These are phyloP conservation scores for Beauveria brongniartii DNA, from an alignment of 2,329 filamentous ascomycete species.

Conservation along the genomic window DNA sequence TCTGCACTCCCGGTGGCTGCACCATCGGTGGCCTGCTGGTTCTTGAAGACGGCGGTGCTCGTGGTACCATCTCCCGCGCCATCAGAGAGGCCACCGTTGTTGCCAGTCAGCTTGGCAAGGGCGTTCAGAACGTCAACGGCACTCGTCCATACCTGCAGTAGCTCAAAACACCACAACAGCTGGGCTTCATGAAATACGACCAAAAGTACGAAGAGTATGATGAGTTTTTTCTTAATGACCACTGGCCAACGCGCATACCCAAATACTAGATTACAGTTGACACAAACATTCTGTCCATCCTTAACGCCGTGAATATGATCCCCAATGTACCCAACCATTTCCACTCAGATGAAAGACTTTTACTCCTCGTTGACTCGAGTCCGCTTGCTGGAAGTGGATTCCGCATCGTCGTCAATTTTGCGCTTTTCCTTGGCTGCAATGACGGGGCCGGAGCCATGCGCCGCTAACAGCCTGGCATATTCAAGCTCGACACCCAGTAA, in stretches of 20 bases:
- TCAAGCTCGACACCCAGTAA: conserved; percentile 61
- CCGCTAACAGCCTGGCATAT: conserved; percentile 57
- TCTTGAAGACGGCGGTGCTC: conserved; percentile 63
- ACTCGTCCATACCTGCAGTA: conserved; percentile 16
- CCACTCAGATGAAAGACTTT: neutral
- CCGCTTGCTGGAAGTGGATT: conserved; percentile 34
- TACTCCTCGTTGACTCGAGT: conserved; percentile 30
- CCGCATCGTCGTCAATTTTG: conserved; percentile 29
- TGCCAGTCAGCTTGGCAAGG: conserved; percentile 51
- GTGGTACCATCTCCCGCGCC: conserved; percentile 58
- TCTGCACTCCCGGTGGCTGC: conserved; percentile 70
- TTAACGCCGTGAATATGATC: conserved; percentile 10
- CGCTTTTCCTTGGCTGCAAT: conserved; percentile 36
- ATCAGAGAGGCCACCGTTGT: conserved; percentile 64
- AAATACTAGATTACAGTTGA: conserved; percentile 12
- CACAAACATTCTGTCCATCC: neutral
- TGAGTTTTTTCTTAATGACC: neutral
- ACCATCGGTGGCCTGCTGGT: conserved; percentile 67
- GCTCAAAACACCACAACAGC: conserved; percentile 17
- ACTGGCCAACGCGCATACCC: conserved; percentile 3
- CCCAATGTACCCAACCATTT: neutral
- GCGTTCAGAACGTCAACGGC: conserved; percentile 30
- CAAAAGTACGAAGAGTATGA: neutral
- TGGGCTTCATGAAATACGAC: conserved; percentile 17
- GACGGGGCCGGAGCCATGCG: conserved; percentile 31